Percentiles rank a stretch among this genome's conserved stretches.
These are phyloP conservation scores for Phanerochaete carnosa DNA, from an alignment of 768 basidiomycete species.

Conservation along the genomic window DNA sequence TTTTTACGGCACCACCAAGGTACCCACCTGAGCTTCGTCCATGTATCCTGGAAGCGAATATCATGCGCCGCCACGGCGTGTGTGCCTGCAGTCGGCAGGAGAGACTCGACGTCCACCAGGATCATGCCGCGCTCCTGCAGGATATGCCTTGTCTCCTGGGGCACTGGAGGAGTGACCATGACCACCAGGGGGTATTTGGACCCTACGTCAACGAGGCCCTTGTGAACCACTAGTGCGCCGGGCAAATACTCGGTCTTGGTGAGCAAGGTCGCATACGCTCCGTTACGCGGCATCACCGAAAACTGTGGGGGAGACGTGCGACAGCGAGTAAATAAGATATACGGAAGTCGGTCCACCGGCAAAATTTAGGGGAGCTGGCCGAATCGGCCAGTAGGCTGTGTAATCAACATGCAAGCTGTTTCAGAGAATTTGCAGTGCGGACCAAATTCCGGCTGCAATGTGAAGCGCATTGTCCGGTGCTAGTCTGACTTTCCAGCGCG, in stretches of 20 bases:
- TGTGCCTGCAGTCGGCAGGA: constrained; percentile 47
- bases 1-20: neutral
- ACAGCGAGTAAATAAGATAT: neutral
- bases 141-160: constrained; percentile 34
- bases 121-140: constrained; percentile 52
- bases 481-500: no score
- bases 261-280: constrained; percentile 75
- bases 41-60: constrained; percentile 57
- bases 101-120: constrained; percentile 54
- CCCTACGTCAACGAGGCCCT: constrained; percentile 40
- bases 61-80: constrained; percentile 35
- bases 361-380: neutral
- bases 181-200: constrained; percentile 50
- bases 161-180: constrained; percentile 43
- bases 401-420: no score
- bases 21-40: constrained; percentile 55
- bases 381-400: neutral
- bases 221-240: constrained; percentile 53
- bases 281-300: constrained; percentile 27
- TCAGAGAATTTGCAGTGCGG: no score
- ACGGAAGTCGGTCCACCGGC: neutral
- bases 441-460: no score
- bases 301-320: neutral
- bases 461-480: no score
- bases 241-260: constrained; percentile 61